These are phyloP conservation scores for Globisporangium nagaii DNA, from an alignment of 352 stramenopile species.

Conservation along the genomic window DNA sequence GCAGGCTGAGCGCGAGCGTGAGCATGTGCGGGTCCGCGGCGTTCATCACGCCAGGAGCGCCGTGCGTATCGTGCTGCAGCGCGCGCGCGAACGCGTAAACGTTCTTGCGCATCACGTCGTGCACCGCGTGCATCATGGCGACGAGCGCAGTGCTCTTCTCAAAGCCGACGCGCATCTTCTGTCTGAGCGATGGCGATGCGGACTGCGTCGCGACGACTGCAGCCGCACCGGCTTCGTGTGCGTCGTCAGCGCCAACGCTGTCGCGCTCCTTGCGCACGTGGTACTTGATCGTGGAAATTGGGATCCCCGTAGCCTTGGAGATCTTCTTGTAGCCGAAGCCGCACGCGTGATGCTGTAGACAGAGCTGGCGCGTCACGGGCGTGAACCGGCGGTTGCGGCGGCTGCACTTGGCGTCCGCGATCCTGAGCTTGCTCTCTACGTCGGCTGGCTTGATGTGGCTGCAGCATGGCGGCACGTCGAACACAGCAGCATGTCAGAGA, in stretches of 20 bases:
- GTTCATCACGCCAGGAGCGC: conserved; percentile 2
- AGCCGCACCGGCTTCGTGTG: background rate
- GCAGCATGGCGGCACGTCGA: background rate
- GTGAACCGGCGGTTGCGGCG: conserved; percentile 10
- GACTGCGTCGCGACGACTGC: background rate
- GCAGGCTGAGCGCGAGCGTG: conserved; percentile 1
- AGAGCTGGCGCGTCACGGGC: conserved; percentile 9
- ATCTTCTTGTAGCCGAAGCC: conserved; percentile 16
- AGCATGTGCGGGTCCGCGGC: conserved; percentile 7
- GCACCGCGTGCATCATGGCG: conserved; percentile 3
- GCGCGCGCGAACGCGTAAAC: conserved; percentile 9
- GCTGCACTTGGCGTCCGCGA: background rate
- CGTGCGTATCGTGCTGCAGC: conserved; percentile 9
- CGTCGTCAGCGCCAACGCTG: background rate
- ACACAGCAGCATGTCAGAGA: background rate
- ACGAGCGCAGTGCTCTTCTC: background rate
- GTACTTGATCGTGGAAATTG: conserved; percentile 17
- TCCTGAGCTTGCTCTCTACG: background rate
- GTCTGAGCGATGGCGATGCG: background rate
- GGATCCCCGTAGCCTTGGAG: conserved; percentile 15
- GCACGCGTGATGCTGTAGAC: conserved; percentile 13
- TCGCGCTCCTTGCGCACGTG: conserved; percentile 11
- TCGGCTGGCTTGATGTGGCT: background rate
- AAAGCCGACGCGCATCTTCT: background rate
- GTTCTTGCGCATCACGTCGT: conserved; percentile 5